Base-by-base conservation (phyloP, 2,329 filamentous ascomycete genomes). In the Trichoderma brevicompactum region DNA sequence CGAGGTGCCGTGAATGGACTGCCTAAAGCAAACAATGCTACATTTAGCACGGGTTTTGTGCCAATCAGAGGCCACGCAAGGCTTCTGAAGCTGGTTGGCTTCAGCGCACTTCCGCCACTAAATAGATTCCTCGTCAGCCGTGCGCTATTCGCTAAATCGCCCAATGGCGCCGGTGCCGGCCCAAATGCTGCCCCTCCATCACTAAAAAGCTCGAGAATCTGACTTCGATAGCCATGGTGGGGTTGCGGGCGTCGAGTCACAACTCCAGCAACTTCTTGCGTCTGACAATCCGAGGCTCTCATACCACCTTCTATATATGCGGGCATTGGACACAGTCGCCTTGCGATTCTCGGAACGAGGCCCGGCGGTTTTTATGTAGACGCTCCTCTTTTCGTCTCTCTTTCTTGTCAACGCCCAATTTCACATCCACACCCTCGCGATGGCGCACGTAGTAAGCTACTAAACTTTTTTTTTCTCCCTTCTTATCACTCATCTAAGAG, bases 391-490 rank as follows among this genome's bases (percentile, higher is more conserved):
- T 10, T 41, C 32, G 6, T 4, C 19, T 28, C 7, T 28, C 23
- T 48, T 17, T 15, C 32, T 55, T 34, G 32, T 34, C 23, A 13
- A 36, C 12, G 34, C 13, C 54, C 8, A 36, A 10, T 41, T 36
- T 32, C 13, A 32, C 10, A 19, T 15, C 28, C 38, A 34, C 15
- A 32, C 49, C 34, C 50, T 63, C 28, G 68, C 66, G 49, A 76
- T 76, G 74, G 72, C 72, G 64, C 71, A 71, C 68, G 66, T 70
- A 56, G 74, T 76, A 72, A 68, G 74, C 36, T 70, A 50, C 36
- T 32, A 17, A 9, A 28, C 44, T 23, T 41, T 19, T 38, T 23
- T 46, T 43, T 54, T 55, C 10, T 52, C 32, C 7, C 6, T 53
- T 19, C 46, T 48, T 40, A 5, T 50, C 34, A 43, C 38, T 19